A percentile compares a stretch with the other conserved stretches of the same genome.
Conservation (phyloP, 768 basidiomycete genomes). For the Hygrocybe punicea region DNA sequence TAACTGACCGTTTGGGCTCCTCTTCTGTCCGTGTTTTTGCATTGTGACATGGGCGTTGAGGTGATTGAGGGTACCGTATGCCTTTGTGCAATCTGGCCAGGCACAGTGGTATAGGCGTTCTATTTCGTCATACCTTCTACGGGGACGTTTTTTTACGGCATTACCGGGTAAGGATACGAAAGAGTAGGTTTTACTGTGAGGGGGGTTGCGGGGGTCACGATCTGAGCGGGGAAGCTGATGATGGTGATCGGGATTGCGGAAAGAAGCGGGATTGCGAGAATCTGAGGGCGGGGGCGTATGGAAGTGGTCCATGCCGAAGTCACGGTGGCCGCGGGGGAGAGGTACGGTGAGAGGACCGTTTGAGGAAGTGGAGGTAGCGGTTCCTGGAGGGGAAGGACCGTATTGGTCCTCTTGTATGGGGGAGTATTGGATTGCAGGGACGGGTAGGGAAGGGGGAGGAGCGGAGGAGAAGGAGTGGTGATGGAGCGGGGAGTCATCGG, state of each 20-base stretch:
- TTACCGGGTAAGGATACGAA: slow-evolving; percentile 82
- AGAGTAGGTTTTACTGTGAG: slow-evolving; percentile 69
- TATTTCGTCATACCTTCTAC: slow-evolving; percentile 89
- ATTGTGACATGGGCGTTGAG: slow-evolving; percentile 98
- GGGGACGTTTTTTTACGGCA: slow-evolving; percentile 77
- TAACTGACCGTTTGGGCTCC: slow-evolving; percentile 84
- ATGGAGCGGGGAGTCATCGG: slow-evolving; percentile 23
- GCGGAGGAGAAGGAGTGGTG: slow-evolving; percentile 57
- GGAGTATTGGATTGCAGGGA: slow-evolving; percentile 43
- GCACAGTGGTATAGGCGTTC: slow-evolving; percentile 90
- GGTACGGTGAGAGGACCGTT: slow-evolving; percentile 32
- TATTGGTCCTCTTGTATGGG: slow-evolving; percentile 50
- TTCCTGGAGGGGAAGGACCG: slow-evolving; percentile 60
- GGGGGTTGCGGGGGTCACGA: slow-evolving; percentile 5
- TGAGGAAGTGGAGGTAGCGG: slow-evolving; percentile 58
- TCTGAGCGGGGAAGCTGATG: background rate
- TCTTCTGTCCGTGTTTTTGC: slow-evolving; percentile 92
- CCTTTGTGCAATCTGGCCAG: slow-evolving; percentile 72
- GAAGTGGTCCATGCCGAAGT: slow-evolving; percentile 10
- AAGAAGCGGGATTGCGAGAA: slow-evolving; percentile 22
- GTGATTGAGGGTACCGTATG: slow-evolving; percentile 94
- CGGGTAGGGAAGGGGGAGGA: slow-evolving; percentile 34
- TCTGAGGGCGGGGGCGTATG: slow-evolving; percentile 24
- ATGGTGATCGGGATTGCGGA: slow-evolving; percentile 16
- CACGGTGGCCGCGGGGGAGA: slow-evolving; percentile 12